Percentiles rank a stretch among this genome's conserved stretches.
Conservation (phyloP, 352 stramenopile species). For the Pythium myriotylum region DNA sequence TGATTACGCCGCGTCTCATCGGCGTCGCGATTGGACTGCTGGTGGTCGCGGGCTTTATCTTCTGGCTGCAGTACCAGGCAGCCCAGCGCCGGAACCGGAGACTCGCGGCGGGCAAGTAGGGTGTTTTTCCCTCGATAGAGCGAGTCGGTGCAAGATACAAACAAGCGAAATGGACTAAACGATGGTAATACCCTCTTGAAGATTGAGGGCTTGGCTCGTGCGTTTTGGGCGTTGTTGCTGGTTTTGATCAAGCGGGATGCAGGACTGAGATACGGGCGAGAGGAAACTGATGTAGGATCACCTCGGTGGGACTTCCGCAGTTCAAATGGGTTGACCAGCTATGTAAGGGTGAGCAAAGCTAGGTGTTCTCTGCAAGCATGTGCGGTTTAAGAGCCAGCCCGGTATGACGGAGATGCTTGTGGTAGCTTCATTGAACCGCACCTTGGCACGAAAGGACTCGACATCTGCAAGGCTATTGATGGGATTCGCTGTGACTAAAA, state of each 20-base stretch:
- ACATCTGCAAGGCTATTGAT: neutral
- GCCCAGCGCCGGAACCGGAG: constrained; percentile 31
- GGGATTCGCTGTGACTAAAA: constrained; percentile 1
- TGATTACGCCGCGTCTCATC: constrained; percentile 62
- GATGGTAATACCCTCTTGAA: neutral
- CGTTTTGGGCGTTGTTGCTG: too few species aligned
- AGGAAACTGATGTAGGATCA: neutral
- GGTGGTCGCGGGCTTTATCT: constrained; percentile 51
- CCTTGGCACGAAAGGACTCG: too few species aligned
- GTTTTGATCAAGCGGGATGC: neutral
- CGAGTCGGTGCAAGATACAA: constrained; percentile 1
- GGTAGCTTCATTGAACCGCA: too few species aligned
- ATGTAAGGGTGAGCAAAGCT: neutral
- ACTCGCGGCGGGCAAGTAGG: neutral
- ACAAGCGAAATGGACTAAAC: constrained; percentile 1
- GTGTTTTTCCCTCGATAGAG: too few species aligned
- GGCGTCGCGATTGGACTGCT: constrained; percentile 61
- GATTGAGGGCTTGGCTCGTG: neutral
- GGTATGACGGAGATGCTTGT: neutral
- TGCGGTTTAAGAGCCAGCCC: neutral
- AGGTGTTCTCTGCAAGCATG: neutral
- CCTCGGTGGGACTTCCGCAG: neutral
- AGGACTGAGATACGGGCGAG: neutral
- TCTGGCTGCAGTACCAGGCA: constrained; percentile 61
- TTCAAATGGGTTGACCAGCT: neutral